Base-by-base conservation (phyloP, 2,329 filamentous ascomycete genomes). In the Hymenoscyphus scutula region DNA sequence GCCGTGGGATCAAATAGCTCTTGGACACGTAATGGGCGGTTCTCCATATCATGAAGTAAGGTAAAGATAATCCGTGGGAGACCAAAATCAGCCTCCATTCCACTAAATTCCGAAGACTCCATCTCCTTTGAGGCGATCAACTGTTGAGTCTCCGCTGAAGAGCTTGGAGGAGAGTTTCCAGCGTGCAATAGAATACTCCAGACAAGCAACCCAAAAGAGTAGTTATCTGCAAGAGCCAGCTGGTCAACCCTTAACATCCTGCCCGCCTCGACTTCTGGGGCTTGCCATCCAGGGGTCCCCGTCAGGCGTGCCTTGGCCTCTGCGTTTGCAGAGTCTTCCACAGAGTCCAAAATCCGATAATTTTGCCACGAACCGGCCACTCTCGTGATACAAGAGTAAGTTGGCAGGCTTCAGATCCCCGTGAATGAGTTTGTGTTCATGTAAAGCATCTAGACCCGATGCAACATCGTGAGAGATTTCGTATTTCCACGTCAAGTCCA, bases 111-210 rank as follows among this genome's bases (percentile, higher is more conserved):
- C 3, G 34, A 10, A 37, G 3, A 3, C 15, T 37, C 34, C 15
- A 37, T 37, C 15, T 37, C 34, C 15, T 10, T 37, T 15, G 34
- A 2, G 34, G 34, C 34, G 15, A 15, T 37, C 10, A 15, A 10
- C 7, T 37, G 34, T 3, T 11, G 8, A n/a, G 10, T 53, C n/a
- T 53, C n/a, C 45, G 8, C 10, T 11, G 5, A 23, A 17, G 45
- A 53, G 10, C n/a, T 10, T 53, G 45, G 45, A 17, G 45, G 45
- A 2, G 13, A 5, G 7, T 53, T 53, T n/a, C 45, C 45, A 19
- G n/a, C 45, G n/a, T 53, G 45, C 10, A 53, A 53, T n/a, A 53
- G 8, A 23, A 53, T 53, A 27, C 45, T 53, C 45, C 45, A 53
- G 8, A 19, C 25, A n/a, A 53, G 45, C 45, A 53, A 53, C 8